Conservation (phyloP, 805 yeast species). For the Saccharomycopsis sp. region DNA sequence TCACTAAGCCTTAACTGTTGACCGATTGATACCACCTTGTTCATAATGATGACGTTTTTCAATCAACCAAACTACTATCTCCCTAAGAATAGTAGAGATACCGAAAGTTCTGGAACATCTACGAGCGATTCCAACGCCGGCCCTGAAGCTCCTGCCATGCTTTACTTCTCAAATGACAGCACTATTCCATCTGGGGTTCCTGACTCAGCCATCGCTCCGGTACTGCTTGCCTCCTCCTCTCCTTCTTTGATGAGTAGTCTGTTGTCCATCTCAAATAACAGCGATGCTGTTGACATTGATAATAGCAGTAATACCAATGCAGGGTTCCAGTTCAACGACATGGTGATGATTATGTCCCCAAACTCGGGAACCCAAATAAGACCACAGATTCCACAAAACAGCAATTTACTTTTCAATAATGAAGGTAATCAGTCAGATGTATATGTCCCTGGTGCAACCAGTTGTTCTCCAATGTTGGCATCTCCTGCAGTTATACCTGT, state of each 20-base stretch:
- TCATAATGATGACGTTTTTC: slow-evolving; percentile 1
- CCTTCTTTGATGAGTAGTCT: neutral
- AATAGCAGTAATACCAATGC: neutral
- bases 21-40: neutral
- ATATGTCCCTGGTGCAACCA: neutral
- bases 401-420: neutral
- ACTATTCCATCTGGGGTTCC: neutral
- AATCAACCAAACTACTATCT: neutral
- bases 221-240: neutral
- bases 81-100: neutral
- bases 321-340: neutral
- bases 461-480: neutral
- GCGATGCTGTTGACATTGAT: neutral
- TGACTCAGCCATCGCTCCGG: neutral
- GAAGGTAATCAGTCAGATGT: neutral
- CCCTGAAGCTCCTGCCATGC: neutral
- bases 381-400: neutral
- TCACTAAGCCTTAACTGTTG: too few species aligned
- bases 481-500: neutral
- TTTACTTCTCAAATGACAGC: neutral
- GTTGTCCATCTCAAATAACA: neutral
- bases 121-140: neutral
- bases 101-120: neutral
- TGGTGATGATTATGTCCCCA: neutral
- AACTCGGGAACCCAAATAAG: neutral